Evolutionary conservation across 169 alveolate genomes (phyloP), one percentile per base, ranked within the genome.

Genomic region (Plasmodium blacklocki): DNA sequence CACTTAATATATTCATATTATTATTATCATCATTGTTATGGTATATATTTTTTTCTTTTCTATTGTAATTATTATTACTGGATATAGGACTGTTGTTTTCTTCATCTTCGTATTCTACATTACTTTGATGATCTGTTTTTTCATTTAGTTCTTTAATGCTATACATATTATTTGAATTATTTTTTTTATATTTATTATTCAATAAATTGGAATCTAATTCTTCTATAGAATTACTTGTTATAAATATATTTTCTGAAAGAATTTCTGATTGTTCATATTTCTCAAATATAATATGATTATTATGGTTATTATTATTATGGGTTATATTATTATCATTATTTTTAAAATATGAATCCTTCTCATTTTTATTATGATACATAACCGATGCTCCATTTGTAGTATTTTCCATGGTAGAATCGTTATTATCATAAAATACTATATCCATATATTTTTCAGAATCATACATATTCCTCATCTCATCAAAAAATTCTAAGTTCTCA

Each of bases 401-500:
- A 3, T 32, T 32, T 32, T 32, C 0, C 45, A 0, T 6, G 8
- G 8, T 32, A 4, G 8, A 32, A 32, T 32, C 45, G 0, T 60
- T 60, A 4, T 32, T 32, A 11, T 66, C 29, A 66, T 21, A 15
- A 14, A 59, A 7, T 59, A 19, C 21, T 45, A n/a, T 19, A n/a
- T 68, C 29, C 11, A 43, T 47, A 78, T 58, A 52, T 18, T 18
- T 78, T 64, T 11, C 52, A 74, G 50, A 32, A 2, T 58, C 73
- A 74, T 43, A 74, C n/a, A 21, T 39, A 45, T 43, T 56, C 54
- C 32, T 52, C 29, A 80, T 21, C 19, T 80, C 67, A 19, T 68
- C 23, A 39, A 67, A 80, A 80, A 80, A 80, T 58, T 80, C 90
- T 80, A 68, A 85, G 52, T 80, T 80, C 62, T 80, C 90, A 68